Conservation (phyloP, 805 yeast genomes). For the Wickerhamiella sergipiensis region DNA sequence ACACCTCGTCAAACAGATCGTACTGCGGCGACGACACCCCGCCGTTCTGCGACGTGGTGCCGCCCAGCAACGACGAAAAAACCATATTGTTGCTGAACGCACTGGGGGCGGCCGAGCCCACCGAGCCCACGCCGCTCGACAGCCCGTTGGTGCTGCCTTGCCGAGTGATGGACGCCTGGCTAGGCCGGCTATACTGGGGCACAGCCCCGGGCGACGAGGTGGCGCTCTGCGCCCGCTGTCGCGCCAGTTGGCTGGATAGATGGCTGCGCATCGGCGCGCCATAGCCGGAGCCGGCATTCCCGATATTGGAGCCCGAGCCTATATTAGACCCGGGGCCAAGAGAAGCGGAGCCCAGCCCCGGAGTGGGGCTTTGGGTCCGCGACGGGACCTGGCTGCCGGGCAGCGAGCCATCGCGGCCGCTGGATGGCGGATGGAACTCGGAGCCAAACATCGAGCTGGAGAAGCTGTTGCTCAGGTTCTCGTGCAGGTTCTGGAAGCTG, state of each 20-base stretch:
- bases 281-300: background rate
- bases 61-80: background rate
- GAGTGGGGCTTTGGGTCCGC: background rate
- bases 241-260: background rate
- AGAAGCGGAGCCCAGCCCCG: background rate
- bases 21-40: background rate
- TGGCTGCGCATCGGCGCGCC: background rate
- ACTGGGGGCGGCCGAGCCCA: background rate
- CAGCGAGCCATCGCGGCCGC: background rate
- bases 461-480: background rate
- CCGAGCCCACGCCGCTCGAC: background rate
- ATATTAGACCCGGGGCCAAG: too few species aligned
- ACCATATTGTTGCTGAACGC: background rate
- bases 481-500: background rate
- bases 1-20: slow-evolving; percentile 1
- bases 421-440: background rate
- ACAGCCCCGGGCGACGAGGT: background rate
- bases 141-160: background rate
- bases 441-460: background rate
- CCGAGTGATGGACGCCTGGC: slow-evolving; percentile 1
- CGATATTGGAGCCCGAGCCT: background rate
- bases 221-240: background rate
- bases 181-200: background rate
- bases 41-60: background rate
- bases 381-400: background rate